Base-by-base conservation (phyloP, 2,329 filamentous ascomycete species). In the Penicillium sp. region DNA sequence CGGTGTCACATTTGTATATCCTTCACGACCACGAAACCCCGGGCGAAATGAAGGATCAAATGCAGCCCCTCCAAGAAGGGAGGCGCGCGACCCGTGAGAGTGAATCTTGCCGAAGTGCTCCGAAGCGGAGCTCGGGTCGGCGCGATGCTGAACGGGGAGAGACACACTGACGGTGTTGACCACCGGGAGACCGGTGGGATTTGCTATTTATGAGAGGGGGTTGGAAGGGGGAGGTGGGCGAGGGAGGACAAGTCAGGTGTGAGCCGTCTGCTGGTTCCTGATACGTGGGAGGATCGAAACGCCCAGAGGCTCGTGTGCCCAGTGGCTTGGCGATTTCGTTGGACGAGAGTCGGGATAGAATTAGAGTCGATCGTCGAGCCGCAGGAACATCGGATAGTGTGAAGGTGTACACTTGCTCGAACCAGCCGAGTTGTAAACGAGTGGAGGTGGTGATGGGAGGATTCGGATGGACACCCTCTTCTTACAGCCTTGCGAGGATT, bases 41-140 rank as follows among this genome's bases (percentile, higher is more conserved):
- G 77, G 79, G 59, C 81, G 77, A 72, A 82, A 83, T 64, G 81
- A 77, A 44, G 81, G 80, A 71, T 85, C 81, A 53, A 84, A 80
- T 56, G 84, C 82, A 69, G 83, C 83, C 79, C 85, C 85, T 79
- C 85, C 85, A 69, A 88, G 80, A 73, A 88, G 84, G 80, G 85
- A 87, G 73, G 83, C 76, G 72, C 84, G 82, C 59, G 83, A 81
- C 74, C 83, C 81, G 80, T 86, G 83, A 70, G 81, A 81, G 75
- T 77, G 78, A 84, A 85, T 85, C 79, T 85, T 86, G 80, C 70
- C 72, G 70, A 77, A 72, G 58, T 73, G 77, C 73, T 78, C 78
- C 76, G 72, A 68, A 53, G 70, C 70, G 77, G 77, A 79, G 77
- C 76, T 72, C 51, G 70, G 62, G 55, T 72, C 70, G 65, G 68